Evolutionary conservation across 495 filamentous ascomycete species (phyloP), one percentile per base, ranked within the genome.

Genomic region (Tuber calosporum): DNA sequence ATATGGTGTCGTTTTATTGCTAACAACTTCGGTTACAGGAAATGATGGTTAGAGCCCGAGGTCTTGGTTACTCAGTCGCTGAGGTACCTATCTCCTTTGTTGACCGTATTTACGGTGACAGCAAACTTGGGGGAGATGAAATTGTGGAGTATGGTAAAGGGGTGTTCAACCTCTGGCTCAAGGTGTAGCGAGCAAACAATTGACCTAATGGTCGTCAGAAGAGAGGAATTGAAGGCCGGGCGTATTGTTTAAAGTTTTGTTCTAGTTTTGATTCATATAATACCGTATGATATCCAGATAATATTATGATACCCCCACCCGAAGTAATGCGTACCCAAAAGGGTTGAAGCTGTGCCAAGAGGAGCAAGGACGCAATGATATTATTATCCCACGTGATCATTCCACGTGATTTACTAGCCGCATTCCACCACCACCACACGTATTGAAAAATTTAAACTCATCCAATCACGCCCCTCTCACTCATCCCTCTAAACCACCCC

Each of bases 11-110:
- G 48, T 40, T n/a, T 40, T 43, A 36, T 22, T 43, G 26, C 39
- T 67, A 8, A 34, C 26, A 34, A 8, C 22, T 30, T 8, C 17
- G 11, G 26, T 22, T n/a, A 30, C 26, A 30, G n/a, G 72, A 74
- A 38, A 83, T 88, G 79, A 87, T 87, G 79, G 92, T 96, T 5
- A 87, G 94, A 69, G 95, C 95, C 58, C 97, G 96, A 86, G 91
- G 90, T 20, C 92, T 95, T 90, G 93, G 94, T 2, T 95, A 87
- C 83, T 91, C 86, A 70, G 93, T 99, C 40, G 91, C 90, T 22
- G 95, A 98, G 86, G 93, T 95, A 73, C 95, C 94, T 7, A 98
- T 99, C 77, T 90, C 88, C 36, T 99, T 99, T 84, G 95, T 99
- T 62, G 95, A 99, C 83, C 88, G 95, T 58, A 84, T 99, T 45